These are phyloP conservation scores for Linnemannia zychae DNA, from an alignment of 192 early-diverging fungal species.

Conservation along the genomic window DNA sequence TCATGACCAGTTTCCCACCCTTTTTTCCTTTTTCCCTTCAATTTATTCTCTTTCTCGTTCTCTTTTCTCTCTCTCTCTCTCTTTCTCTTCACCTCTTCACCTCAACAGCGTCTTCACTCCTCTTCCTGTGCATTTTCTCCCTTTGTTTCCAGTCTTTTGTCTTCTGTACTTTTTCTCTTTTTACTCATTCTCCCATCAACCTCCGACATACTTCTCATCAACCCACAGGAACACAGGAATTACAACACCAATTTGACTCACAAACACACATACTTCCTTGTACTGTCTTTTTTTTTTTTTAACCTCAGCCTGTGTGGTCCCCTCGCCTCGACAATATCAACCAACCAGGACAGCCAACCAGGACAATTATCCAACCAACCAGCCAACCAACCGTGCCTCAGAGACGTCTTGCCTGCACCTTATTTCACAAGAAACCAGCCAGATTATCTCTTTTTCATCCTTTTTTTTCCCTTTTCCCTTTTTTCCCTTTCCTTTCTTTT, in stretches of 20 bases:
- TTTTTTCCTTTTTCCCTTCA: not conserved
- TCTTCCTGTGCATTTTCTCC: too few species aligned
- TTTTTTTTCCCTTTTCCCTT: not conserved
- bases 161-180: too few species aligned
- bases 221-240: not conserved
- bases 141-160: too few species aligned
- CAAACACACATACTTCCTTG: not conserved
- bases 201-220: too few species aligned
- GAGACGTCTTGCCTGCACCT: not conserved
- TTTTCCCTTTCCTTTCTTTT: not conserved
- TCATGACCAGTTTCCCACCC: not conserved
- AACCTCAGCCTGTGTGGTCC: not conserved
- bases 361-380: not conserved
- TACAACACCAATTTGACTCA: not conserved
- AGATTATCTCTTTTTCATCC: not conserved
- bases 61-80: not conserved
- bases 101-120: too few species aligned
- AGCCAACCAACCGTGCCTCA: not conserved
- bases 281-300: not conserved
- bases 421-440: not conserved
- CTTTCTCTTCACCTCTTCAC: slow-evolving; percentile 4
- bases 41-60: too few species aligned
- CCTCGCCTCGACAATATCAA: not conserved
- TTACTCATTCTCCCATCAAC: too few species aligned
- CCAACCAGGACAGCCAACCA: not conserved